Conservation (phyloP, 2,329 filamentous ascomycete genomes). For the Pseudogymnoascus sp. region DNA sequence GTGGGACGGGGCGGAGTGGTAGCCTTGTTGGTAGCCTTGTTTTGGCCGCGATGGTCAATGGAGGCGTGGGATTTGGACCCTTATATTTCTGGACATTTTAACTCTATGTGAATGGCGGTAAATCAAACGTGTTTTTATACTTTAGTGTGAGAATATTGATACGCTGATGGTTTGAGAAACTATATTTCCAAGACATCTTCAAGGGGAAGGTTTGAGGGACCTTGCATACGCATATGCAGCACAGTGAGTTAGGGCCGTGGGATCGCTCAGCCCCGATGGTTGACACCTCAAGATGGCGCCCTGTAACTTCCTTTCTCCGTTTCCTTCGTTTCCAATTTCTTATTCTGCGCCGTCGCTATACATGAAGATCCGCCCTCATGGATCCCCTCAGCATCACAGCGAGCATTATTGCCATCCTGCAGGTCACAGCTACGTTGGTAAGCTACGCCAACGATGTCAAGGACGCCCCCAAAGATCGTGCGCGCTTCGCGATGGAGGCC, state of each 20-base stretch:
- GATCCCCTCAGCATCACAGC: constrained; percentile 4
- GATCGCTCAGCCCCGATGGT: not conserved
- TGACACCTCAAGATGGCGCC: not conserved
- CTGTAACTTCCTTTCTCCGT: not conserved
- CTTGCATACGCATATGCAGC: not conserved
- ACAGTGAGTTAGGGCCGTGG: not conserved
- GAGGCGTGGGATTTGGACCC: not conserved
- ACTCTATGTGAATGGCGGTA: not conserved
- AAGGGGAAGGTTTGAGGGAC: not conserved
- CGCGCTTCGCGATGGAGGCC: not conserved
- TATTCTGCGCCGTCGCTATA: not conserved
- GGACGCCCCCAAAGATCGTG: constrained; percentile 8
- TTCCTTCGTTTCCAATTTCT: not conserved
- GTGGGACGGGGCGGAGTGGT: not conserved
- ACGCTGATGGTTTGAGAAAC: not conserved
- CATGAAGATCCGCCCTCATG: not conserved
- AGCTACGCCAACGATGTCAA: constrained; percentile 1
- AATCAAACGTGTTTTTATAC: not conserved
- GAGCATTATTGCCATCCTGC: constrained; percentile 4
- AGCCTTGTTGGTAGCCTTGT: constrained; percentile 1
- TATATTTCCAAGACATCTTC: not conserved
- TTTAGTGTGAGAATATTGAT: not conserved
- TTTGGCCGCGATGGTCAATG: not conserved
- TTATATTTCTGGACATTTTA: not conserved
- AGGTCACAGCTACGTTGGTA: not conserved